These are phyloP conservation scores for Pleurotus sapidus DNA, from an alignment of 768 basidiomycete species.

Conservation along the genomic window DNA sequence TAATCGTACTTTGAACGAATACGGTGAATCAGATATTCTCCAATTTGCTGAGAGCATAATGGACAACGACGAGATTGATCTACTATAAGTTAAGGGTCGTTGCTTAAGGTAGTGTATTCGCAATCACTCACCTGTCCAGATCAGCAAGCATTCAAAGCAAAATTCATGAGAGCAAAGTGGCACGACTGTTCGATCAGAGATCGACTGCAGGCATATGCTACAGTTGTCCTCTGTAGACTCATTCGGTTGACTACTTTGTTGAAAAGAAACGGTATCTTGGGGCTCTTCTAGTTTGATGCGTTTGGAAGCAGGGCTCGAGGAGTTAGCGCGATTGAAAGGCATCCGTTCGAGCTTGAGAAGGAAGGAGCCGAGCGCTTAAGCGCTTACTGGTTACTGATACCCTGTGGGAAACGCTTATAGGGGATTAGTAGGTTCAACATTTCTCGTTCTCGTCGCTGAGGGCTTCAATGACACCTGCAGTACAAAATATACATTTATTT, in stretches of 20 bases:
- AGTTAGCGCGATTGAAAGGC: constrained; percentile 1
- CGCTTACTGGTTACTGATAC: neutral
- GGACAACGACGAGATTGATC: constrained; percentile 81
- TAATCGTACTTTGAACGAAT: constrained; percentile 79
- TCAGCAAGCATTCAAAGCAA: constrained; percentile 85
- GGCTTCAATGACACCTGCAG: too few species aligned
- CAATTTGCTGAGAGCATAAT: constrained; percentile 65
- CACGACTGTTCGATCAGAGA: constrained; percentile 77
- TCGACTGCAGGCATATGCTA: constrained; percentile 79
- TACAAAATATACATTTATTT: too few species aligned
- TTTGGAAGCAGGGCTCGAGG: constrained; percentile 32
- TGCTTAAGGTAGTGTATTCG: neutral
- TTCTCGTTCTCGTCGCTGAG: too few species aligned
- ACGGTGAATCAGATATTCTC: constrained; percentile 75
- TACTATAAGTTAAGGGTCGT: constrained; percentile 19
- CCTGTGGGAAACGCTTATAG: neutral
- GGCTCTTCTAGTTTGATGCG: constrained; percentile 30
- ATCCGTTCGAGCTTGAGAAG: neutral
- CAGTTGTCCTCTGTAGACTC: constrained; percentile 56
- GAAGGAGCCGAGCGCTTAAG: neutral
- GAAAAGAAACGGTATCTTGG: constrained; percentile 1
- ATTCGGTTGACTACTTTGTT: neutral
- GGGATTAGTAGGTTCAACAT: too few species aligned
- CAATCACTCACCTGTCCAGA: constrained; percentile 76
- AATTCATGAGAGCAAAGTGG: constrained; percentile 90